Percentiles rank a stretch among this genome's conserved stretches.
phyloP scores from a whole-genome alignment of 352 stramenopile species.

The Phytophthora capsici region DNA sequence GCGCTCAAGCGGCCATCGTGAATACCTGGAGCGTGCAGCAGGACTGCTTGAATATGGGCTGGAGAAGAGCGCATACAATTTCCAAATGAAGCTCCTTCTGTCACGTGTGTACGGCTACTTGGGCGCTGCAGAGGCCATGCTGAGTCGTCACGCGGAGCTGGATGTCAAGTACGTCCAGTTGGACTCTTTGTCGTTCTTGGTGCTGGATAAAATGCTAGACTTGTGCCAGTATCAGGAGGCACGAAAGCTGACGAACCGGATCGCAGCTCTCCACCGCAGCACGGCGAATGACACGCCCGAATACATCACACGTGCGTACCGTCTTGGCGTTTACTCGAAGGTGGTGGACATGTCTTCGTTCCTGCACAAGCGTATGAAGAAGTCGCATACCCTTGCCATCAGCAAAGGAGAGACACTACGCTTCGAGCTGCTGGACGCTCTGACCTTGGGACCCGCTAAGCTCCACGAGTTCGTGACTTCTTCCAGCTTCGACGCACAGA shows the following conservation, averaged over 20 bases:
- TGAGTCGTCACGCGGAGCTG: conserved; percentile 71
- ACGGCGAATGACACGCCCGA: conserved; percentile 77
- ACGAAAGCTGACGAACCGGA: conserved; percentile 51
- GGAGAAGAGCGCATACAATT: conserved; percentile 88
- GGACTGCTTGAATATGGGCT: conserved; percentile 76
- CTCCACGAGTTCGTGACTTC: conserved; percentile 63
- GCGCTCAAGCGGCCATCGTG: conserved; percentile 33
- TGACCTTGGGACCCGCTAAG: conserved; percentile 46
- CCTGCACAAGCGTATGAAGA: conserved; percentile 73
- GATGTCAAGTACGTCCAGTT: conserved; percentile 89
- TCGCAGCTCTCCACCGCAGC: conserved; percentile 57
- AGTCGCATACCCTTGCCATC: conserved; percentile 79
- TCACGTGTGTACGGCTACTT: conserved; percentile 81
- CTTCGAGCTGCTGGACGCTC: conserved; percentile 61
- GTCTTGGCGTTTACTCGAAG: conserved; percentile 86
- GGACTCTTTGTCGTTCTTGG: conserved; percentile 85
- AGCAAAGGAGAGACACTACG: conserved; percentile 61
- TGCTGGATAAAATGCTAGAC: conserved; percentile 80
- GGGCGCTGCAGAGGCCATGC: conserved; percentile 68
- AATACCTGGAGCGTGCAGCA: conserved; percentile 61
- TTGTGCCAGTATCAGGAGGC: conserved; percentile 69
- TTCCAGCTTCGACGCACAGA: conserved; percentile 41
- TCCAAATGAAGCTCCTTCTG: conserved; percentile 91
- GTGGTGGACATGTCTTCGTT: conserved; percentile 86
- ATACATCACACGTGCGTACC: conserved; percentile 81